phyloP scores from a whole-genome alignment of 169 alveolate species.

The Amoebophrya sp. region DNA sequence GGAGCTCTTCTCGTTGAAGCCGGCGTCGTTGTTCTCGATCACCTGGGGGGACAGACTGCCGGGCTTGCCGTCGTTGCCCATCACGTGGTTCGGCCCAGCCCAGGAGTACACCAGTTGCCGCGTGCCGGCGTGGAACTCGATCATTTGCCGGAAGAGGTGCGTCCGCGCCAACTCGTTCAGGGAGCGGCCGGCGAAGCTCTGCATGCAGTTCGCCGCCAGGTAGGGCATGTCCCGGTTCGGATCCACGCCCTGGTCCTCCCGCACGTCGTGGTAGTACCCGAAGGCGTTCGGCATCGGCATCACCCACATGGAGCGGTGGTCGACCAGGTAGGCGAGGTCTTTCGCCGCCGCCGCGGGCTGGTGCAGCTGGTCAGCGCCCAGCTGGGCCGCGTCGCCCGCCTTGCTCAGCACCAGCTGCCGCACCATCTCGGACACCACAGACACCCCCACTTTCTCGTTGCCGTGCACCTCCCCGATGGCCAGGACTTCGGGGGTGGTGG shows the following conservation, averaged over 20 bases:
- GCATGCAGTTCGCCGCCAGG: not conserved
- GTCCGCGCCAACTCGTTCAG: not conserved
- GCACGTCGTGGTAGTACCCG: constrained; percentile 20
- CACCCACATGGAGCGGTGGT: not conserved
- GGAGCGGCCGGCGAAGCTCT: not conserved
- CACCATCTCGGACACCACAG: not conserved
- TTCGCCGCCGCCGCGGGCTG: not conserved
- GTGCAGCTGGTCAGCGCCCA: not conserved
- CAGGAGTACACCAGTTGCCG: not conserved
- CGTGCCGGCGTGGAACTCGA: not conserved
- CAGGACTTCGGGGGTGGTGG: not conserved
- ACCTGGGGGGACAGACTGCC: no score
- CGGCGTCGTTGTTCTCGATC: not conserved
- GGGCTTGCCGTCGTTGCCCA: not conserved
- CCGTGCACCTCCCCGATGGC: constrained; percentile 2
- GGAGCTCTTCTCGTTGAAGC: not conserved
- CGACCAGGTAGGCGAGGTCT: not conserved
- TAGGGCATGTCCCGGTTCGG: not conserved
- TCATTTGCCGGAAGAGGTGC: not conserved
- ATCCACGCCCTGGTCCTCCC: not conserved
- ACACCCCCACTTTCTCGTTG: constrained; percentile 8
- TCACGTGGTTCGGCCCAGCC: constrained; percentile 24
- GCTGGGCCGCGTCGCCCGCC: not conserved
- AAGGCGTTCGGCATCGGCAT: not conserved
- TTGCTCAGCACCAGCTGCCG: not conserved